Evolutionary conservation across 768 basidiomycete genomes (phyloP), one percentile per base, ranked within the genome.

Genomic region (Sistotremastrum suecicum): DNA sequence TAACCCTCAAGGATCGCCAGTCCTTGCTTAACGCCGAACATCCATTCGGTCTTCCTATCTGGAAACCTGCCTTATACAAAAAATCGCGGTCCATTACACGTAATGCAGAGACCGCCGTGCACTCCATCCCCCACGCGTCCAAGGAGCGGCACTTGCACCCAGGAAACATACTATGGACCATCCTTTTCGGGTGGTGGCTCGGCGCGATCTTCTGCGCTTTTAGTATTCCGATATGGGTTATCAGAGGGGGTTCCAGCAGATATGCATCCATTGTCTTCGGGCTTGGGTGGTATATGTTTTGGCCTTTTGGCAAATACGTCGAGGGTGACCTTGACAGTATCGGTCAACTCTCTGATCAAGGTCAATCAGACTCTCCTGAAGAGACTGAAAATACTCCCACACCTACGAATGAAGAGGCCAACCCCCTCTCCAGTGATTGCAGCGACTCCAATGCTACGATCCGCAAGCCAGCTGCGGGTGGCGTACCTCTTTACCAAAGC

Each of bases 241-340:
- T 89, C 5, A 86, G 92, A 0, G 72, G 73, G 40, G 94, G 95
- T 8, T 90, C 90, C 38, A 71, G 70, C 52, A 80, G 76, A 42
- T 98, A 94, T 59, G 76, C 87, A 2, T 75, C 74, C n/a, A 71
- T 98, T 32, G 67, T 97, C 4, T 89, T 78, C 56, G 95, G 95
- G 9, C 66, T 99, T 29, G 91, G 90, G 5, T 95, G 91, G 86
- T 99, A 99, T 60, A 74, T 97, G 44, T 76, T 77, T 20, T 98
- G 95, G 95, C 95, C 95, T 2, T 99, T 99, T 58, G 92, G 95
- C 12, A 97, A 97, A 63, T 99, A 98, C 59, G 88, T 99, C 41
- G 91, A 97, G 61, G 88, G 90, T 7, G 80, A 80, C 49, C 59
- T 66, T 28, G 66, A 68, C 35, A 60, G 20, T 20, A 20, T 67